phyloP scores from a whole-genome alignment of 2,329 filamentous ascomycete genomes.

The Dothideomycetes sp. region DNA sequence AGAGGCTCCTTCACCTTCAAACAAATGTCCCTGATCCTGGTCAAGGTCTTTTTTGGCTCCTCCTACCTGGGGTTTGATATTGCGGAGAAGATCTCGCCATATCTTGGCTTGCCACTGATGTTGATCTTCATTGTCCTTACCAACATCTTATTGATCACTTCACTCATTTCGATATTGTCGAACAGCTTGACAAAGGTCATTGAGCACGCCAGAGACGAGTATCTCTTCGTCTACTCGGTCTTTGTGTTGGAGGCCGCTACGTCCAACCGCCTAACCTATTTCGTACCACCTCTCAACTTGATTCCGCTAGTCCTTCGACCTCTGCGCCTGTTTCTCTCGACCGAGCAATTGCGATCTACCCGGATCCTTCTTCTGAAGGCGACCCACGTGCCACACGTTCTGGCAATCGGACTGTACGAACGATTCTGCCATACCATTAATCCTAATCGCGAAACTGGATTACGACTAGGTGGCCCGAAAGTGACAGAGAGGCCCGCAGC shows the following conservation, averaged over 20 bases:
- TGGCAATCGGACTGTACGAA: conserved; percentile 59
- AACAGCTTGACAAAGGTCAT: conserved; percentile 59
- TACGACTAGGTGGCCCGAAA: conserved; percentile 3
- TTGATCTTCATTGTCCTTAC: conserved; percentile 66
- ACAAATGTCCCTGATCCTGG: conserved; percentile 64
- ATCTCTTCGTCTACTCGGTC: conserved; percentile 66
- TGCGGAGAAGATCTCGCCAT: conserved; percentile 37
- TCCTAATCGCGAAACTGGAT: conserved; percentile 1
- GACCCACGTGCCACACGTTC: conserved; percentile 57
- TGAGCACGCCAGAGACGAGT: conserved; percentile 59
- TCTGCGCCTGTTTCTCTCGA: conserved; percentile 55
- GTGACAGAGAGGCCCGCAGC: conserved; percentile 5
- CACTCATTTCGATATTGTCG: conserved; percentile 65
- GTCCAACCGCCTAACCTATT: conserved; percentile 38
- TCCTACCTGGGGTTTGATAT: conserved; percentile 58
- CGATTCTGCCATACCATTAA: conserved; percentile 12
- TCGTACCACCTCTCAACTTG: conserved; percentile 49
- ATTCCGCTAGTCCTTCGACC: conserved; percentile 64
- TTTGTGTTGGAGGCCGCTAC: conserved; percentile 43
- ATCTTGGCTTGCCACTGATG: conserved; percentile 42
- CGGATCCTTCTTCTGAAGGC: conserved; percentile 48
- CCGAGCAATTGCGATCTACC: conserved; percentile 50
- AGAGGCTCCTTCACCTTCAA: conserved; percentile 53
- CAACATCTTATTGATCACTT: conserved; percentile 68
- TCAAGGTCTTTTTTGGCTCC: conserved; percentile 67